phyloP scores from a whole-genome alignment of 805 yeast genomes.

The Yamadazyma kitorensis region DNA sequence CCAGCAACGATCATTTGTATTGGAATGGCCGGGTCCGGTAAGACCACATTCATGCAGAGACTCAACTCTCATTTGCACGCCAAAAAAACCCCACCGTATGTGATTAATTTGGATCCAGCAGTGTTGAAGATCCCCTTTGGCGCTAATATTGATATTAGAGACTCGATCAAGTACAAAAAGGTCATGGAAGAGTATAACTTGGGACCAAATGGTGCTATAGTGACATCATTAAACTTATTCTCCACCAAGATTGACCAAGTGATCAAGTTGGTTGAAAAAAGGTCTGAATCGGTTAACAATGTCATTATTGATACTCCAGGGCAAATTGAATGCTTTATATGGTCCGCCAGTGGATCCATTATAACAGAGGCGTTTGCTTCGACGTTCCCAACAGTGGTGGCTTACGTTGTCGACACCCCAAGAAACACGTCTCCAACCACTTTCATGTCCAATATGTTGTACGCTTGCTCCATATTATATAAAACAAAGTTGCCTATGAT shows the following conservation, averaged over 20 bases:
- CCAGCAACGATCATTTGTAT: conserved; percentile 45
- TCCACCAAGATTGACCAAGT: conserved; percentile 97
- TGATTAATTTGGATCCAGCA: conserved; percentile 94
- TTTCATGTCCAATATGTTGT: conserved; percentile 96
- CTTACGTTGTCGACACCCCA: conserved; percentile 96
- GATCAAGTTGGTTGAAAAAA: conserved; percentile 76
- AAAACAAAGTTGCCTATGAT: conserved; percentile 97
- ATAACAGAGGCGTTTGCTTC: conserved; percentile 96
- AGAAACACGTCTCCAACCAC: conserved; percentile 93
- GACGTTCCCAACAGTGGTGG: conserved; percentile 91
- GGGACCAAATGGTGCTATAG: conserved; percentile 99
- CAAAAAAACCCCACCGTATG: conserved; percentile 76
- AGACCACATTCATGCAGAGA: conserved; percentile 96
- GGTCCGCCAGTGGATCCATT: conserved; percentile 97
- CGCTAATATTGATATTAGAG: conserved; percentile 93
- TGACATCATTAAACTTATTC: conserved; percentile 87
- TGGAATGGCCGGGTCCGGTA: conserved; percentile 72
- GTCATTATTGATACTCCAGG: conserved; percentile 97
- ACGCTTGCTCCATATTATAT: conserved; percentile 95
- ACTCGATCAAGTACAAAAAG: conserved; percentile 90
- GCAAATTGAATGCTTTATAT: conserved; percentile 95
- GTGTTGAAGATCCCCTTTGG: conserved; percentile 92
- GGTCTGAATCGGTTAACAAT: conserved; percentile 54
- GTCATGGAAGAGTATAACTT: conserved; percentile 94
- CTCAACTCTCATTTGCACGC: conserved; percentile 84